Evolutionary conservation across 2,329 filamentous ascomycete genomes (phyloP), one percentile per base, ranked within the genome.

Genomic region (Trichoderma atroviride): DNA sequence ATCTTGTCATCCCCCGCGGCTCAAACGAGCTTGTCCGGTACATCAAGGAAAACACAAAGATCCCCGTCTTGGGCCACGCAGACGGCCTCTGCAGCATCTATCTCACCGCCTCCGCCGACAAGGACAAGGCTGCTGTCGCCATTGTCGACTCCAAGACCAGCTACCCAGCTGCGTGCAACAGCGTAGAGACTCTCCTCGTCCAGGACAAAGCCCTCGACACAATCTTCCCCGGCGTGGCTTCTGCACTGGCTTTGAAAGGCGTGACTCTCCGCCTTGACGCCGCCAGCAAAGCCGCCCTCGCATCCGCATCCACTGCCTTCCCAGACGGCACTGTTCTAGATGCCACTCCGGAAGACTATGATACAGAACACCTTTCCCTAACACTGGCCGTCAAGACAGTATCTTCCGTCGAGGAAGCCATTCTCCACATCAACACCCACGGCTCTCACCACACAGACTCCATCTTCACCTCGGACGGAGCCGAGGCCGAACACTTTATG

Each of bases 111-210:
- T 92, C 93, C 69, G 94, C 92, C 59, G 91, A 96, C 74, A 81
- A 85, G 50, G 82, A 86, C 55, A 90, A 92, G 81, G 92, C 93
- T 14, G 86, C 87, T 24, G 88, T 88, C 71, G 91, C 97, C 67
- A 84, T 98, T 59, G 85, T 97, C 67, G 96, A 99, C 81, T 92
- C 95, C 58, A 99, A 99, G 82, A 94, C 92, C 31, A 92, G 91
- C 79, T 99, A 99, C 77, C 93, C 95, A 1, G 96, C 96, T 47
- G 96, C 95, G 16, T 99, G 96, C 85, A 99, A 99, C 82, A 90
- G 92, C 53, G 82, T 94, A n/a, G 96, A 99, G 82, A 96, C 94
- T 1, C 86, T 99, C 11, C 88, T 99, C 22, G 91, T 98, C 5
- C 90, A 97, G 74, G 86, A 92, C 71, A 81, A 87, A 19, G 90